phyloP scores from a whole-genome alignment of 2,329 filamentous ascomycete species.

The Diaporthe aspalathi region DNA sequence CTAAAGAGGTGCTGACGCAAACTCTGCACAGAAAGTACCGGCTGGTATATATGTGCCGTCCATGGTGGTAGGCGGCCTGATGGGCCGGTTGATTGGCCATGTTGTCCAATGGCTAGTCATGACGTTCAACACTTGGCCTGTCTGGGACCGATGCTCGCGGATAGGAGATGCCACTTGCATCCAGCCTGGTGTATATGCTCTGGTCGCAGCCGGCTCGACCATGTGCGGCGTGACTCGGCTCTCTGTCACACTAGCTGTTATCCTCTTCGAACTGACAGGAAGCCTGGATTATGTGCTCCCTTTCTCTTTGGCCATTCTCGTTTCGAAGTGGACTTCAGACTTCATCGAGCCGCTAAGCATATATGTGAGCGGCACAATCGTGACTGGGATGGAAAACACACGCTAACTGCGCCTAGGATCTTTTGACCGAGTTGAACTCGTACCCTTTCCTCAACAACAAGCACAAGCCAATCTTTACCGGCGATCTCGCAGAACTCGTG shows the following conservation, averaged over 20 bases:
- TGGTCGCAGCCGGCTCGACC: constrained; percentile 93
- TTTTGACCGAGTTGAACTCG: constrained; percentile 95
- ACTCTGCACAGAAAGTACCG: constrained; percentile 76
- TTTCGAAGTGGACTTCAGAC: constrained; percentile 98
- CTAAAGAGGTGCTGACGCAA: not conserved
- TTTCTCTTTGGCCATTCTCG: constrained; percentile 90
- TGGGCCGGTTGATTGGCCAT: constrained; percentile 90
- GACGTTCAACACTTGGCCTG: constrained; percentile 73
- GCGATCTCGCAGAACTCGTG: constrained; percentile 87
- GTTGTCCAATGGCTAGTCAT: constrained; percentile 84
- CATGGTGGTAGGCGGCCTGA: constrained; percentile 96
- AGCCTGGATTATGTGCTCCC: constrained; percentile 95
- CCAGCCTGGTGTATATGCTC: constrained; percentile 94
- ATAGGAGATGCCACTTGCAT: constrained; percentile 84
- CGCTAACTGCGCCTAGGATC: constrained; percentile 66
- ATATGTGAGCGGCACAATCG: constrained; percentile 68
- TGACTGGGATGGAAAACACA: not conserved
- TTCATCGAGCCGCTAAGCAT: constrained; percentile 94
- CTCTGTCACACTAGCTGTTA: constrained; percentile 93
- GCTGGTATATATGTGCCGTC: constrained; percentile 98
- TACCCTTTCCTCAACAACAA: constrained; percentile 99
- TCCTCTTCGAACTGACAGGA: constrained; percentile 94
- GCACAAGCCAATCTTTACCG: constrained; percentile 89
- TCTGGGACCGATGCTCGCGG: constrained; percentile 81
- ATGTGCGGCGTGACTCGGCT: constrained; percentile 98